Conservation (phyloP, 345 rosid species). For the Ceriops zippeliana region DNA sequence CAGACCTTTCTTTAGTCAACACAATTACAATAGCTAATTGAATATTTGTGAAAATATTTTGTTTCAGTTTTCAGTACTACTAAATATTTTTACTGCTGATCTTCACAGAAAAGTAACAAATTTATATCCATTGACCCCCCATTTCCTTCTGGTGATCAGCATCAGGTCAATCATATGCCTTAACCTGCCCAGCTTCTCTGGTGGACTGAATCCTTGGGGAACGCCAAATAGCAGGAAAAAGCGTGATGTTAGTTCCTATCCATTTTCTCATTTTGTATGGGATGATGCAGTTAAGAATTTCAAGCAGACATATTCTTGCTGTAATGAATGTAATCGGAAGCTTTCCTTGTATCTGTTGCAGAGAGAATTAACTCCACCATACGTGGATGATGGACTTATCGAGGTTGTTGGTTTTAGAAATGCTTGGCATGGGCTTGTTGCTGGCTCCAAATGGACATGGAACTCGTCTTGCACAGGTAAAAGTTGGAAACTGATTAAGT, state of each 20-base stretch:
- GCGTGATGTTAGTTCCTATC: constrained; percentile 40
- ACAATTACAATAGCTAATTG: too few species aligned
- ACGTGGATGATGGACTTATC: constrained; percentile 75
- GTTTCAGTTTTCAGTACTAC: too few species aligned
- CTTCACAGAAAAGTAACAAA: too few species aligned
- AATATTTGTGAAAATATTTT: too few species aligned
- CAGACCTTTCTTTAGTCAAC: too few species aligned
- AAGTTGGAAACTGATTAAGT: neutral
- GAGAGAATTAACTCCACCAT: constrained; percentile 76
- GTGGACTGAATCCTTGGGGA: constrained; percentile 95
- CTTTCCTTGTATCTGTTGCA: constrained; percentile 26
- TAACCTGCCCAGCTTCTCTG: constrained; percentile 91
- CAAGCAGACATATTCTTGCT: neutral
- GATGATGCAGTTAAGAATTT: neutral
- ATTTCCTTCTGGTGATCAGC: constrained; percentile 33
- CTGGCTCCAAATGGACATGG: constrained; percentile 85
- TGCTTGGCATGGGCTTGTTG: constrained; percentile 97
- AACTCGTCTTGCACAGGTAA: constrained; percentile 86
- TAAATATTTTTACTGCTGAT: too few species aligned
- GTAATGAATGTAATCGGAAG: constrained; percentile 2
- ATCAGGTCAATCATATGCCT: constrained; percentile 85
- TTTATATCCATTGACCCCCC: too few species aligned
- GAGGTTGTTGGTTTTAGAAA: constrained; percentile 92
- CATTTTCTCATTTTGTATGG: neutral
- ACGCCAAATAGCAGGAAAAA: constrained; percentile 53